These are phyloP conservation scores for Chrysanthemum lavandulifolium DNA, from an alignment of 129 eudicot species.

Conservation along the genomic window DNA sequence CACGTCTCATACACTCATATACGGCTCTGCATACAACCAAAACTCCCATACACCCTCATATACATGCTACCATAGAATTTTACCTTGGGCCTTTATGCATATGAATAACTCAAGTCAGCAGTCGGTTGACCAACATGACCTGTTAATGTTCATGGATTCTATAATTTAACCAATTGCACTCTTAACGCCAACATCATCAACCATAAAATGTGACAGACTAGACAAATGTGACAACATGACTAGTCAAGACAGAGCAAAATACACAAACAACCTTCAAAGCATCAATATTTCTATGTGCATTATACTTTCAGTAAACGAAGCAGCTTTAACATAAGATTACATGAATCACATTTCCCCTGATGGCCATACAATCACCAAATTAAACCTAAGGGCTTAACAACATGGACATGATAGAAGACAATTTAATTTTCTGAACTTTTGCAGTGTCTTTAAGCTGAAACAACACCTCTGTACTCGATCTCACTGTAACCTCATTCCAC, in stretches of 20 bases:
- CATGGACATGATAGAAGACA: constrained; percentile 71
- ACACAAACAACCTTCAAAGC: background rate
- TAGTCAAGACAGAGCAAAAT: background rate
- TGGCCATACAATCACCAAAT: constrained; percentile 7
- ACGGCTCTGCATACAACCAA: too few relatives aligned
- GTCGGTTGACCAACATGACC: too few relatives aligned
- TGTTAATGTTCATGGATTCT: too few relatives aligned
- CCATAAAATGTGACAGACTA: too few relatives aligned
- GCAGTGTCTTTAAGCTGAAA: constrained; percentile 67
- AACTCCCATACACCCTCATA: too few relatives aligned
- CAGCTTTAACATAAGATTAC: constrained; percentile 5
- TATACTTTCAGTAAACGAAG: constrained; percentile 2
- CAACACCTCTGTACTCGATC: constrained; percentile 76
- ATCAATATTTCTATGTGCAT: background rate
- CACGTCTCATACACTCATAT: too few relatives aligned
- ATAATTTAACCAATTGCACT: too few relatives aligned
- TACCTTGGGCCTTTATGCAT: too few relatives aligned
- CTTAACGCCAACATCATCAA: too few relatives aligned
- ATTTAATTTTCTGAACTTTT: constrained; percentile 66
- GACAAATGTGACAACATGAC: too few relatives aligned
- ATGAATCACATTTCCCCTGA: background rate
- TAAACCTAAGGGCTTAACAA: constrained; percentile 47
- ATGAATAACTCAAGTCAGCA: too few relatives aligned
- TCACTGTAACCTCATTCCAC: constrained; percentile 61
- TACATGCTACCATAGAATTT: too few relatives aligned